Evolutionary conservation across 1,284 basidiomycete genomes (phyloP).

Genomic region (Puccinia polysora): DNA sequence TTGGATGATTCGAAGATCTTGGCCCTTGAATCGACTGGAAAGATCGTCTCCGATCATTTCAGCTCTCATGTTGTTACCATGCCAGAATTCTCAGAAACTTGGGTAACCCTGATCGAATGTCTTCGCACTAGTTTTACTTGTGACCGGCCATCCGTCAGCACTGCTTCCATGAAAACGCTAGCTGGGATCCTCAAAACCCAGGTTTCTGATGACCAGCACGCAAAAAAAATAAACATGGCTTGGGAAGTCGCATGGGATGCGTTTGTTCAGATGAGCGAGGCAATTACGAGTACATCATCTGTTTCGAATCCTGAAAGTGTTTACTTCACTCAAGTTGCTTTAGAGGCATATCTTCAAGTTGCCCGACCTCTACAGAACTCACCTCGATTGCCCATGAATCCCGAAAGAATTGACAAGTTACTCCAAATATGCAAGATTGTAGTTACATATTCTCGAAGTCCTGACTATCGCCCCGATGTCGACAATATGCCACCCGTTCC

Average conservation of each 20-base stretch:
- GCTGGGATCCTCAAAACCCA: slow-evolving; percentile 63
- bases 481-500: slow-evolving; percentile 75
- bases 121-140: slow-evolving; percentile 66
- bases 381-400: slow-evolving; percentile 60
- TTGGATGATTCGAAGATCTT: slow-evolving; percentile 87
- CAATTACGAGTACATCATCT: slow-evolving; percentile 52
- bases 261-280: slow-evolving; percentile 45
- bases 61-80: slow-evolving; percentile 67
- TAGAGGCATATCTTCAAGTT: slow-evolving; percentile 72
- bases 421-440: slow-evolving; percentile 74
- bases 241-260: slow-evolving; percentile 21
- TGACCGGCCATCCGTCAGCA: slow-evolving; percentile 67
- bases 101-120: slow-evolving; percentile 67
- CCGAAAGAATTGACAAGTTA: slow-evolving; percentile 63
- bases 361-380: slow-evolving; percentile 55
- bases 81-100: slow-evolving; percentile 65
- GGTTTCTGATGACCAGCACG: slow-evolving; percentile 48
- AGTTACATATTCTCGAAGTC: slow-evolving; percentile 72
- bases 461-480: slow-evolving; percentile 80
- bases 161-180: slow-evolving; percentile 72
- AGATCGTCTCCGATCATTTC: slow-evolving; percentile 75
- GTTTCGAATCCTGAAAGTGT: background rate
- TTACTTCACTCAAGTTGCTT: slow-evolving; percentile 75
- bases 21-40: slow-evolving; percentile 75
- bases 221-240: slow-evolving; percentile 44